These are phyloP conservation scores for Cyclostephanos tholiformis DNA, from an alignment of 108 stramenopile genomes.

Conservation along the genomic window DNA sequence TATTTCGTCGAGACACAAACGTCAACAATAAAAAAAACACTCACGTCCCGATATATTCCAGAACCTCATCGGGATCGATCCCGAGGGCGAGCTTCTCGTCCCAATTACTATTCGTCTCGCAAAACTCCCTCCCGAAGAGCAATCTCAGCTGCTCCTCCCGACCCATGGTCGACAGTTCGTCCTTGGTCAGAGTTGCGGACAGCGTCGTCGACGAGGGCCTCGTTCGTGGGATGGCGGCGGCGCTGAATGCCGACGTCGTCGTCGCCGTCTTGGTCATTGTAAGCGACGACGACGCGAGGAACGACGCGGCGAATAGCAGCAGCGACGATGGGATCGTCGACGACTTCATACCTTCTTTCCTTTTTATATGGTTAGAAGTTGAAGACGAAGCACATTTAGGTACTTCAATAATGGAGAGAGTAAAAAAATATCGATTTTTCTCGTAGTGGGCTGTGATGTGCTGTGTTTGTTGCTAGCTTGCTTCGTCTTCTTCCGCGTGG, in stretches of 20 bases:
- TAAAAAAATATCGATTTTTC: no score
- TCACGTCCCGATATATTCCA: slow-evolving; percentile 83
- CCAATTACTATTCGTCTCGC: slow-evolving; percentile 27
- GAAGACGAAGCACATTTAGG: no score
- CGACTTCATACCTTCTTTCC: no score
- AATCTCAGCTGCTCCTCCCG: slow-evolving; percentile 24
- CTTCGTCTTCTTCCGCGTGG: no score
- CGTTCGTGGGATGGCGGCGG: background rate
- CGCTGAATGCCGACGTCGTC: background rate
- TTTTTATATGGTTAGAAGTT: no score
- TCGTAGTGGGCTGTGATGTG: no score
- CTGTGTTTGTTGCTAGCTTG: no score
- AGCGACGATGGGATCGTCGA: background rate
- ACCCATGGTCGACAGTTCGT: slow-evolving; percentile 24
- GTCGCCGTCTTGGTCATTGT: background rate
- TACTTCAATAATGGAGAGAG: no score
- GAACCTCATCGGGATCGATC: slow-evolving; percentile 68
- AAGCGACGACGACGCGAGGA: background rate
- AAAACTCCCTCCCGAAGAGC: background rate
- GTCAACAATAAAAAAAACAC: slow-evolving; percentile 30
- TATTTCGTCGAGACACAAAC: no score
- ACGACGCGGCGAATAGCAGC: background rate
- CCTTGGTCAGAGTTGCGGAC: slow-evolving; percentile 27
- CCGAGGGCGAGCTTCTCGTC: slow-evolving; percentile 75
- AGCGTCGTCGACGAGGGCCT: background rate